phyloP scores from a whole-genome alignment of 345 rosid species.

The Eucalyptus polybractea region DNA sequence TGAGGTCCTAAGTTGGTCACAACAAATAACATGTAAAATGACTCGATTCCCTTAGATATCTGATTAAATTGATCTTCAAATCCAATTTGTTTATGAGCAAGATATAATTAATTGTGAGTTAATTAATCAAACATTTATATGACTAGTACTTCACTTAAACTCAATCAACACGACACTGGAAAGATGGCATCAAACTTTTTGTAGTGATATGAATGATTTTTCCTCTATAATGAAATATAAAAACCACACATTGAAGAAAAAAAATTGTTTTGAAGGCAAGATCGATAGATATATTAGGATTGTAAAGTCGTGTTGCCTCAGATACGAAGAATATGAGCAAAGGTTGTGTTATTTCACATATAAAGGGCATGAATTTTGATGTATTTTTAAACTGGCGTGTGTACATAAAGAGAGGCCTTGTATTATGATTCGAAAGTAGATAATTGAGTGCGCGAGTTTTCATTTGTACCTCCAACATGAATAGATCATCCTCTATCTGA shows the following conservation, averaged over 20 bases:
- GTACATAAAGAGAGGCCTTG: not conserved
- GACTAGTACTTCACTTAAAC: not conserved
- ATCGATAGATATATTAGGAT: not conserved
- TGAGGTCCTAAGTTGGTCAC: not conserved
- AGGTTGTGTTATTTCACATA: not conserved
- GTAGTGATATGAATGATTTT: not conserved
- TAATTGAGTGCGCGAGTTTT: not conserved
- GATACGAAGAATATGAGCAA: not conserved
- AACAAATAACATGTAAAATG: not conserved
- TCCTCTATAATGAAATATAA: not conserved
- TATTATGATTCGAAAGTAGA: no score
- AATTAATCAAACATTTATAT: not conserved
- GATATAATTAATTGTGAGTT: not conserved
- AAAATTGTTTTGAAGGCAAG: not conserved
- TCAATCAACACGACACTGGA: not conserved
- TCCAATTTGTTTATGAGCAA: not conserved
- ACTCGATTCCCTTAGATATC: not conserved
- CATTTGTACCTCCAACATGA: not conserved
- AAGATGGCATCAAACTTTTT: not conserved
- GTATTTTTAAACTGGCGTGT: rapidly evolving
- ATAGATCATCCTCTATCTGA: not conserved
- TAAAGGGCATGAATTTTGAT: not conserved
- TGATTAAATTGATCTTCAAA: not conserved
- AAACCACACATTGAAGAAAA: not conserved
- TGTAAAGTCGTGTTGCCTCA: not conserved